A percentile compares a stretch with the other conserved stretches of the same genome.
These are phyloP conservation scores for Noccaea bulbosa DNA, from an alignment of 345 rosid genomes.

Conservation along the genomic window DNA sequence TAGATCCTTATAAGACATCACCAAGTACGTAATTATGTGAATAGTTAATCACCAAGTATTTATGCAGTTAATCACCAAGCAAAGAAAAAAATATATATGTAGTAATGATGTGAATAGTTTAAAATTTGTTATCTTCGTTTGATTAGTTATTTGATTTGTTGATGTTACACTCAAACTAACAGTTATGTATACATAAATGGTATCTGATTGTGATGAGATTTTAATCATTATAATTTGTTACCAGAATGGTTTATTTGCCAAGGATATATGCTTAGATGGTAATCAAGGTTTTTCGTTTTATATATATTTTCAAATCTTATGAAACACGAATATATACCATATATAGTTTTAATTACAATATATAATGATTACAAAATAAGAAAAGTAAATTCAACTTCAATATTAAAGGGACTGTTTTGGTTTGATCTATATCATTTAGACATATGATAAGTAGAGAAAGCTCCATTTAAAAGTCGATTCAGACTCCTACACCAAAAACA, in stretches of 20 bases:
- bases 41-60: background rate
- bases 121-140: conserved; percentile 9
- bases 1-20: conserved; percentile 38
- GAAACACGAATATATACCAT: background rate
- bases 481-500: too few relatives aligned
- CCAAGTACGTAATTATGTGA: conserved; percentile 34
- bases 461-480: too few relatives aligned
- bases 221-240: background rate
- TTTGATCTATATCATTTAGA: too few relatives aligned
- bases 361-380: too few relatives aligned
- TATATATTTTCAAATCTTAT: background rate
- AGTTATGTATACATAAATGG: conserved; percentile 22
- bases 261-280: background rate
- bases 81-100: background rate
- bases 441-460: too few relatives aligned
- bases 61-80: background rate
- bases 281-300: background rate
- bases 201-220: conserved; percentile 21
- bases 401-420: too few relatives aligned
- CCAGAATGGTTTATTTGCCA: conserved; percentile 6
- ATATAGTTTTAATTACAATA: background rate
- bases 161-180: conserved; percentile 21
- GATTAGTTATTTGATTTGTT: conserved; percentile 24
- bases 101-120: conserved; percentile 12
- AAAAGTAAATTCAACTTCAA: too few relatives aligned